A percentile compares a stretch with the other conserved stretches of the same genome.
phyloP scores from a whole-genome alignment of 140 eudicot genomes.

The Oenanthe javanica region DNA sequence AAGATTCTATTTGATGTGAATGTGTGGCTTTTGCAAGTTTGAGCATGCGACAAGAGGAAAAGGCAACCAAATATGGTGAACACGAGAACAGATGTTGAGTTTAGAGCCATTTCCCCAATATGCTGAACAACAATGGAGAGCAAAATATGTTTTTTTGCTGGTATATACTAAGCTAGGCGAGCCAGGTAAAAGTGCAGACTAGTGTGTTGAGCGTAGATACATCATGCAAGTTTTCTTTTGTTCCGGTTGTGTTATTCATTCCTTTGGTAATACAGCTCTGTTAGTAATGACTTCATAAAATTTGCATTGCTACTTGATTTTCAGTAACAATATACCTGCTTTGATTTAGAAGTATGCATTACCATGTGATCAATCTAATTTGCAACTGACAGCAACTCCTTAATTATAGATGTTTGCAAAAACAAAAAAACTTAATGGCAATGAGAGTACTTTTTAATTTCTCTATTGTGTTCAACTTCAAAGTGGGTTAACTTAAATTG shows the following conservation, averaged over 20 bases:
- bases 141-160: not conserved
- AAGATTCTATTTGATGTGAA: slow-evolving; percentile 30
- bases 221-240: slow-evolving; percentile 4
- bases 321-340: not conserved
- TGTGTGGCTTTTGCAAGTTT: slow-evolving; percentile 36
- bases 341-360: not conserved
- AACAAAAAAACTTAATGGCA: not conserved
- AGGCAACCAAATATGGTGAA: slow-evolving; percentile 16
- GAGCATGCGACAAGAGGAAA: slow-evolving; percentile 28
- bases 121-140: not conserved
- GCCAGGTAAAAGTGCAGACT: not conserved
- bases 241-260: not conserved
- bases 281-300: not conserved
- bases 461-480: too few relatives aligned
- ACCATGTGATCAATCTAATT: not conserved
- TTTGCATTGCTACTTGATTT: not conserved
- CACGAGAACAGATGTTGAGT: not conserved
- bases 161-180: not conserved
- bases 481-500: too few relatives aligned
- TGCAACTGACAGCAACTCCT: not conserved
- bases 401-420: not conserved
- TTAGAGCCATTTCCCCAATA: slow-evolving; percentile 12
- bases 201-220: not conserved
- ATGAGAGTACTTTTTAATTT: not conserved
- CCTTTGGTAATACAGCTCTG: not conserved